A percentile compares a stretch with the other conserved stretches of the same genome.
These are phyloP conservation scores for Daldinia bambusicola DNA, from an alignment of 495 filamentous ascomycete genomes.

Conservation along the genomic window DNA sequence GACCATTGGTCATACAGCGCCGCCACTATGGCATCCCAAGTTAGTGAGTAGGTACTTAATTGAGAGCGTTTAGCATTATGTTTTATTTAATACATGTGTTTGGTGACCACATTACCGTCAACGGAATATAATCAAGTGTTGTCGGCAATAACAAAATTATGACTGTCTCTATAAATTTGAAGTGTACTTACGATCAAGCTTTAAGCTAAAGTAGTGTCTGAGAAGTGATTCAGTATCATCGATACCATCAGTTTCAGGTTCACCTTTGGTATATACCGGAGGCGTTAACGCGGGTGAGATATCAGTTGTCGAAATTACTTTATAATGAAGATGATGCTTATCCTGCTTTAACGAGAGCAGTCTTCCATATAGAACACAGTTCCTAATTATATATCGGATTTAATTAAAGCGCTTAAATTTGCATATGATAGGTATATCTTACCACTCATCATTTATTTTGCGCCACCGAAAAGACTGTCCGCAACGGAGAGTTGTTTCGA, in stretches of 20 bases:
- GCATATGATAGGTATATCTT: background rate
- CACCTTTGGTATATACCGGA: constrained; percentile 21
- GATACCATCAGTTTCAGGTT: constrained; percentile 48
- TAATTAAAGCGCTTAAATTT: background rate
- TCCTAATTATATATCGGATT: constrained; percentile 56
- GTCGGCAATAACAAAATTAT: background rate
- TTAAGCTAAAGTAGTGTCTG: constrained; percentile 83
- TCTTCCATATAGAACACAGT: constrained; percentile 85
- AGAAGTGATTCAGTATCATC: constrained; percentile 76
- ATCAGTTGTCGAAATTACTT: constrained; percentile 65
- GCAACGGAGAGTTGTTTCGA: constrained; percentile 89
- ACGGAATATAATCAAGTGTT: background rate
- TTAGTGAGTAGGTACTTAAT: background rate
- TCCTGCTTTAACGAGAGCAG: constrained; percentile 89
- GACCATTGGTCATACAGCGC: constrained; percentile 90
- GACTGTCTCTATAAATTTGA: background rate
- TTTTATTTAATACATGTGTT: background rate
- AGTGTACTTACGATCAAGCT: constrained; percentile 60
- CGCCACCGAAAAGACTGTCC: constrained; percentile 96
- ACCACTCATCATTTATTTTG: constrained; percentile 86
- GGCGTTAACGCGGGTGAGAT: constrained; percentile 38
- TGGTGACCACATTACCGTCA: background rate
- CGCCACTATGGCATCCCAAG: constrained; percentile 54
- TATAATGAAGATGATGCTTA: constrained; percentile 80
- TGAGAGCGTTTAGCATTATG: background rate